Evolutionary conservation across 495 filamentous ascomycete species (phyloP), one percentile per base, ranked within the genome.

Genomic region (Xylaria intraflava): DNA sequence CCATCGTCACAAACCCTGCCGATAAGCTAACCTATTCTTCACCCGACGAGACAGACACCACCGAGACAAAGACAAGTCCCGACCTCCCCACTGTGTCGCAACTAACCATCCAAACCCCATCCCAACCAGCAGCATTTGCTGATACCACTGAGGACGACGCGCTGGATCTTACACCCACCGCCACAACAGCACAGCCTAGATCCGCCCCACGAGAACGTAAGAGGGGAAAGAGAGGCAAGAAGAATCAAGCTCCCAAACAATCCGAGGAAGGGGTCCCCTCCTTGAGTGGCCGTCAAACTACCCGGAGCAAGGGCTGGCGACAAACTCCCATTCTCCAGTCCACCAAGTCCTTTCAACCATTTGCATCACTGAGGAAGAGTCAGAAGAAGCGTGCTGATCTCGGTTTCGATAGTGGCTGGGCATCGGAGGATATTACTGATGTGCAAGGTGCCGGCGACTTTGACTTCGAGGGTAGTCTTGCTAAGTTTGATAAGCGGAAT

Each of bases 381-480:
- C 73, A 75, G 52, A 78, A 75, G 29, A 72, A 74, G 27, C 66
- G 73, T 46, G 75, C 77, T 23, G 72, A 74, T 33, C 69, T 67
- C 17, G 79, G 80, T 20, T 77, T 85, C 56, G 79, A 87, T 17
- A 95, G 87, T 70, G 93, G 90, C 11, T 98, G 93, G 93, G 90
- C 89, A 35, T 96, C 92, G 0, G 93, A 95, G 65, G 91, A 96
- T 68, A 90, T 90, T 22, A 95, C 90, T 2, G 93, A 98, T 68
- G 90, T 95, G n/a, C 92, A 96, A 69, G 92, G 92, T 62, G 77
- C 88, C 70, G 88, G 86, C 1, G 92, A 97, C 55, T 97, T 96
- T 56, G 91, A 97, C 69, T 96, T 97, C 59, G 80, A 85, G 57
- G 84, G 81, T 20, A 89, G 88, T 56, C 74, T 96, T 11, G 89